Percentiles rank a stretch among this genome's conserved stretches.
phyloP scores from a whole-genome alignment of 2,329 filamentous ascomycete species.

The Bipolaris zeicola region DNA sequence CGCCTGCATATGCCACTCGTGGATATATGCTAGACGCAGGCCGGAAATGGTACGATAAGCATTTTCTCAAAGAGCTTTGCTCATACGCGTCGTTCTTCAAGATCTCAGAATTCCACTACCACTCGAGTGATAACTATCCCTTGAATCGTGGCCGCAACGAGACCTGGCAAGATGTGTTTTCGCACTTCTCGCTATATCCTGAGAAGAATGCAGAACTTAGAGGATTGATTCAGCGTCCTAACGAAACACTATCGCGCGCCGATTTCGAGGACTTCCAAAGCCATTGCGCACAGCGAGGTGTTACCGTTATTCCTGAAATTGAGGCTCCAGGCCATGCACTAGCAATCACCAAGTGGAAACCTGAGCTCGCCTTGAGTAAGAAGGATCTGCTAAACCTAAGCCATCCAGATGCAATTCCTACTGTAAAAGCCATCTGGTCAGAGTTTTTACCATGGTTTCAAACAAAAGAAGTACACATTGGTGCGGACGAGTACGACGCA shows the following conservation, averaged over 20 bases:
- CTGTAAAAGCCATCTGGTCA: conserved; percentile 45
- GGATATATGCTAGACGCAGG: conserved; percentile 55
- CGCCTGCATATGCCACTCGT: conserved; percentile 53
- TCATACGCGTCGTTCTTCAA: conserved; percentile 57
- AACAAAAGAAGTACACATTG: conserved; percentile 47
- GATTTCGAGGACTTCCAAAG: conserved; percentile 46
- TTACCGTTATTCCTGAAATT: conserved; percentile 48
- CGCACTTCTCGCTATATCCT: conserved; percentile 52
- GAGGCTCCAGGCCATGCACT: conserved; percentile 47
- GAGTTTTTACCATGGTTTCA: conserved; percentile 50
- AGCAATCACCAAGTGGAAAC: conserved; percentile 49
- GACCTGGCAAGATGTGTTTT: conserved; percentile 55
- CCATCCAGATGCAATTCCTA: conserved; percentile 45
- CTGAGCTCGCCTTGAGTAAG: conserved; percentile 44
- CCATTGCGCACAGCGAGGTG: conserved; percentile 43
- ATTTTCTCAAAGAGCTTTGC: conserved; percentile 53
- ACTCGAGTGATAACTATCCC: conserved; percentile 57
- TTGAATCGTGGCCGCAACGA: conserved; percentile 55
- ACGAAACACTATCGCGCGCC: conserved; percentile 42
- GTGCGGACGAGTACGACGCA: conserved; percentile 47
- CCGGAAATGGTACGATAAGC: conserved; percentile 52
- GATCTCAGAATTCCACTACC: conserved; percentile 57
- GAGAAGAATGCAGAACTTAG: conserved; percentile 42
- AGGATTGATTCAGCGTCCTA: conserved; percentile 43
- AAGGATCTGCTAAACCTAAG: conserved; percentile 46